A percentile compares a stretch with the other conserved stretches of the same genome.
phyloP scores from a whole-genome alignment of 106 monocot species.

The Iris macrosiphon region DNA sequence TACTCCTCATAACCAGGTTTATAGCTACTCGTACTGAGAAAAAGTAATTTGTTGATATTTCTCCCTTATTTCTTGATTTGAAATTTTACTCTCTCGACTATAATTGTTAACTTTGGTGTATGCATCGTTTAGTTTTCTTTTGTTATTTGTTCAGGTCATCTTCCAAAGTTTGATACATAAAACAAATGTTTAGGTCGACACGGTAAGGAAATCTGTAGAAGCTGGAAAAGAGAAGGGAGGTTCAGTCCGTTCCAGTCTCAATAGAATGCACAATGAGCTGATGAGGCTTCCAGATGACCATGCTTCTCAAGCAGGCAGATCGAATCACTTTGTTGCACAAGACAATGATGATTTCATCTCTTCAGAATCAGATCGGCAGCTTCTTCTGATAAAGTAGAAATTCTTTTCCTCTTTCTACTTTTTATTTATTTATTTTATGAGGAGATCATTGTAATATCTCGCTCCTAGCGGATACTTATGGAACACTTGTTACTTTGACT shows the following conservation, averaged over 20 bases:
- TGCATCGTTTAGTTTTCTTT: neutral
- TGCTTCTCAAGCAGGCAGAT: constrained; percentile 30
- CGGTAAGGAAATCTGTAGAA: constrained; percentile 63
- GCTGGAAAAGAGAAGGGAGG: constrained; percentile 36
- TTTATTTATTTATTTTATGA: neutral
- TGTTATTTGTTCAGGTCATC: too few relatives aligned
- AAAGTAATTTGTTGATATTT: neutral
- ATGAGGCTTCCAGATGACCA: constrained; percentile 40
- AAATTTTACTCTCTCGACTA: neutral
- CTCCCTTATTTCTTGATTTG: neutral
- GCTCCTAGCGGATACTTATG: too few relatives aligned
- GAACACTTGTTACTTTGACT: too few relatives aligned
- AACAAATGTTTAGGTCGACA: constrained; percentile 36
- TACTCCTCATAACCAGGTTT: constrained; percentile 69
- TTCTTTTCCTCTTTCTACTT: neutral
- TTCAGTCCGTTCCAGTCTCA: constrained; percentile 13
- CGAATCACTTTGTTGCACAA: constrained; percentile 21
- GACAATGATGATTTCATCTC: constrained; percentile 80
- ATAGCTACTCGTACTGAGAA: neutral
- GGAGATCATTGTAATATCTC: too few relatives aligned
- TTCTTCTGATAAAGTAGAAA: constrained; percentile 73
- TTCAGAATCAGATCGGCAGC: constrained; percentile 83
- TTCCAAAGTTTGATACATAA: neutral
- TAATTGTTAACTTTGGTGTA: too few relatives aligned
- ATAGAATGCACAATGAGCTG: constrained; percentile 39